These are phyloP conservation scores for Cladophialophora exuberans DNA, from an alignment of 2,329 filamentous ascomycete species.

Conservation along the genomic window DNA sequence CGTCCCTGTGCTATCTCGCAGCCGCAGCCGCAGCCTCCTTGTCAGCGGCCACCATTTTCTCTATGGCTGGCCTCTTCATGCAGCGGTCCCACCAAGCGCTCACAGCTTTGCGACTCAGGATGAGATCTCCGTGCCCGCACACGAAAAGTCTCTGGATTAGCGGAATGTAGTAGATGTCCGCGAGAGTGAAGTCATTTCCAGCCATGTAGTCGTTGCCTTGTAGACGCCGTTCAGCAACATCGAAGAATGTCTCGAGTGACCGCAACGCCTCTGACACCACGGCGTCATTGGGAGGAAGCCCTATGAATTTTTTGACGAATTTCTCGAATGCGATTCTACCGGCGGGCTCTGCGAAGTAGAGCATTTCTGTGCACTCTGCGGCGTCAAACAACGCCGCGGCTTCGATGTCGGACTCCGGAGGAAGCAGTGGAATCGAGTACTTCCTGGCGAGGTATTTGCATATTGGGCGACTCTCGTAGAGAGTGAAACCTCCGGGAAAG, in stretches of 20 bases:
- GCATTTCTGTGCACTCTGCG: slow-evolving; percentile 46
- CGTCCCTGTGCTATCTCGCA: not conserved
- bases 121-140: slow-evolving; percentile 44
- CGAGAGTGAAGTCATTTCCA: slow-evolving; percentile 48
- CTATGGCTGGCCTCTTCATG: slow-evolving; percentile 43
- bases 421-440: slow-evolving; percentile 52
- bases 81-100: slow-evolving; percentile 49
- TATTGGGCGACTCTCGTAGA: slow-evolving; percentile 54
- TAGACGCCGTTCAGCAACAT: slow-evolving; percentile 47
- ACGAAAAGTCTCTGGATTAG: slow-evolving; percentile 48
- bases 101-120: slow-evolving; percentile 43
- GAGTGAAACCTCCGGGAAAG: slow-evolving; percentile 47
- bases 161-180: slow-evolving; percentile 55
- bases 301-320: slow-evolving; percentile 50
- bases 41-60: slow-evolving; percentile 42
- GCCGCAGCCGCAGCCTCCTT: slow-evolving; percentile 34
- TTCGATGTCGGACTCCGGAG: slow-evolving; percentile 43
- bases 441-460: slow-evolving; percentile 52
- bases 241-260: slow-evolving; percentile 48
- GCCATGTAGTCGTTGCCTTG: slow-evolving; percentile 50
- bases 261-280: slow-evolving; percentile 44
- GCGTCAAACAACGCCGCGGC: slow-evolving; percentile 50
- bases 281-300: slow-evolving; percentile 46
- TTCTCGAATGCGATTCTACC: slow-evolving; percentile 51
- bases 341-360: slow-evolving; percentile 51